Base-by-base conservation (phyloP, 371 early-diverging fungal genomes). In the Lichtheimia hyalospora region DNA sequence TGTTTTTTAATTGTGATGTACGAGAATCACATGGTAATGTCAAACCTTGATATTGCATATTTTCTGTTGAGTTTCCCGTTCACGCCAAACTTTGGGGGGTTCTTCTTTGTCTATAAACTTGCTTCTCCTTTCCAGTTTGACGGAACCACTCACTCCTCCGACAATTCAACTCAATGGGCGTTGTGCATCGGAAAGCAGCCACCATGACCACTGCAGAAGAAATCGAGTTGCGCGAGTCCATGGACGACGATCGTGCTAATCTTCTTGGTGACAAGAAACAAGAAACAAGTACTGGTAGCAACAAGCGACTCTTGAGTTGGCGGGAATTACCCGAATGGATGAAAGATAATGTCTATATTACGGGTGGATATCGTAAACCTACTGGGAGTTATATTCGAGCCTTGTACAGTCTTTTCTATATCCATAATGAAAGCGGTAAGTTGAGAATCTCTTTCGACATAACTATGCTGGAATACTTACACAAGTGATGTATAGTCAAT, bases 331-430 rank as follows among this genome's bases (percentile, higher is more conserved):
- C 92, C 3, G 55, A 57, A 16, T 91, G 92, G 91, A 84, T 90
- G 85, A 82, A 80, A 23, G 91, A 91, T 68, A 92, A 88, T 70
- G 62, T 72, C 50, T 62, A 55, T 60, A 92, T 93, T 64, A 77
- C 73, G 27, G 74, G 66, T 28, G 94, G 92, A 15, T 97, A 97
- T 74, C 83, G 96, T 48, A 79, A 83, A 18, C 90, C 91, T 57
- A 83, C 85, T 18, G 77, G 84, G 59, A 91, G 90, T 27, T 93
- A 89, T 60, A 27, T 16, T 1, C 84, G 81, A 43, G 96, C 96
- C 64, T 39, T 88, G 5, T 68, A 79, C 41, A 91, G 92, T 14
- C 67, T 92, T 61, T 74, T 84, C 28, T 95, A 89, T 73, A 58
- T 92, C 25, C 96, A 96, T 74, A 97, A 96, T 72, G 96, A 97